These are phyloP conservation scores for Morella rubra DNA, from an alignment of 306 rosid species.

Conservation along the genomic window DNA sequence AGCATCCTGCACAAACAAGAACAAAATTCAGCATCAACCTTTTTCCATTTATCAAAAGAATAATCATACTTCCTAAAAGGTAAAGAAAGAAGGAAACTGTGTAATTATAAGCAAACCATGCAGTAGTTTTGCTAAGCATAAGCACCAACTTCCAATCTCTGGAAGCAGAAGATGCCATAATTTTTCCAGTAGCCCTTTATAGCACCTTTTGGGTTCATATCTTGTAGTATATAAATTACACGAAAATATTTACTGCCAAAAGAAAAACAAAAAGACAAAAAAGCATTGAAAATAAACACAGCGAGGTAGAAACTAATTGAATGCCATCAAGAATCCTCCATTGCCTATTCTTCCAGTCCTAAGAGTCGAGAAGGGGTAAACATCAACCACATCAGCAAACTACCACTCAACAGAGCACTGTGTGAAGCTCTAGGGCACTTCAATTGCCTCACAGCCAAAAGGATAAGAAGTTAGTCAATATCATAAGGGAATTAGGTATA, in stretches of 20 bases:
- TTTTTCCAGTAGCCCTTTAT: neutral
- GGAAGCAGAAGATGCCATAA: neutral
- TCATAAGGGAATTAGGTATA: neutral
- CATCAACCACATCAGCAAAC: neutral
- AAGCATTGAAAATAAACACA: neutral
- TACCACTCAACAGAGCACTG: neutral
- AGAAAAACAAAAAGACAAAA: neutral
- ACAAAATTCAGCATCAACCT: slow-evolving; percentile 1
- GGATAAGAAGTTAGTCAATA: too few species aligned
- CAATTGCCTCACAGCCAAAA: neutral
- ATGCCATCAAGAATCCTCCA: neutral
- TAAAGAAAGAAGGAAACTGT: neutral
- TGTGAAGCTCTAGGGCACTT: neutral
- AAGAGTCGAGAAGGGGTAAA: neutral
- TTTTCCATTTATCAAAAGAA: neutral
- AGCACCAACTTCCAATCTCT: neutral
- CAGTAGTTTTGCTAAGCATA: neutral
- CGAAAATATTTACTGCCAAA: neutral
- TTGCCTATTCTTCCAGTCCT: neutral
- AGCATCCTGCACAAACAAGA: slow-evolving; percentile 58
- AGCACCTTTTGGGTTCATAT: neutral
- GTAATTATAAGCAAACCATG: slow-evolving; percentile 3
- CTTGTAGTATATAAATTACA: neutral
- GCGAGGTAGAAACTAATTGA: neutral
- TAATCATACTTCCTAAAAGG: neutral